Base-by-base conservation (phyloP, 2,329 filamentous ascomycete species). In the Xylaria sp. region DNA sequence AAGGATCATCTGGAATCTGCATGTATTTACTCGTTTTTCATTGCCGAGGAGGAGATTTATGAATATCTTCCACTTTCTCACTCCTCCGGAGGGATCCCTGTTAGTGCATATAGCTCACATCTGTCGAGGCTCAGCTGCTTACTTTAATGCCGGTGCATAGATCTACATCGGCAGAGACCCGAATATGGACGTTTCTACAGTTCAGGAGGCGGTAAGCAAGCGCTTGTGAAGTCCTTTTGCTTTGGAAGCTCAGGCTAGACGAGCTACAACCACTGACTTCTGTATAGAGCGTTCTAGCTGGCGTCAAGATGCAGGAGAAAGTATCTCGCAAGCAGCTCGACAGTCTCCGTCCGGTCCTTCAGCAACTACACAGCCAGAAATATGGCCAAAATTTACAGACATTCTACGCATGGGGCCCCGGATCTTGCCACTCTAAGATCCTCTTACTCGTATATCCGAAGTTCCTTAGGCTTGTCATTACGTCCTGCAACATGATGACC, bases 401-500 rank as follows among this genome's bases (percentile, higher is more conserved):
- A 1, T 75, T 74, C 50, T 72, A 73, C 60, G 61, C 69, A 15
- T 73, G 69, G 69, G 67, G 63, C 15, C 15, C 69, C 5, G 70
- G 70, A 4, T 74, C 69, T 36, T 68, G 67, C 1, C 70, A 74
- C 39, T 72, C 72, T 0, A 74, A 75, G 47, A 65, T 73, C 3
- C 68, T 75, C 3, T 22, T 71, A 2, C 70, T 75, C 10, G 67
- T 73, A 1, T 75, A 75, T 51, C 62, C 70, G 0, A 45, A 15
- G 0, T 75, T 74, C n/a, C 60, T 74, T 5, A 58, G 73, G 6
- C 60, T 75, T 10, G 69, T 71, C 27, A 74, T 75, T 22, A 75
- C 73, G 1, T 73, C 72, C 6, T 75, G 72, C 25, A 73, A 75
- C n/a, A 72, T 75, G 70, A 74, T 73, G 72, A 51, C 69, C n/a